A percentile compares a stretch with the other conserved stretches of the same genome.
These are phyloP conservation scores for Eremomyces bilateralis DNA, from an alignment of 495 filamentous ascomycete species.

Conservation along the genomic window DNA sequence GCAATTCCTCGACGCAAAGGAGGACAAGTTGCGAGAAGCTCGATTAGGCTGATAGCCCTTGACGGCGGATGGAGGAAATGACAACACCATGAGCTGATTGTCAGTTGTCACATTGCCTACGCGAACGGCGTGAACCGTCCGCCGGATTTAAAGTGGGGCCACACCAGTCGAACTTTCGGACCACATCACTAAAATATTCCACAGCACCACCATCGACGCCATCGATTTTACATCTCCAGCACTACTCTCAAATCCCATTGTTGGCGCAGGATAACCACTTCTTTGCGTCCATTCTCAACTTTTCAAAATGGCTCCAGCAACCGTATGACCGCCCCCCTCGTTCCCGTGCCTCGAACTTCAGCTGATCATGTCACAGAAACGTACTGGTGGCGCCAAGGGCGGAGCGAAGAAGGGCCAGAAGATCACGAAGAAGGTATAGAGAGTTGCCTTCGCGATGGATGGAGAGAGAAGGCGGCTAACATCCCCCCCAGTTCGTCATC, in stretches of 20 bases:
- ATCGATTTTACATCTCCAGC: constrained; percentile 1
- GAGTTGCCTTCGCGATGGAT: neutral
- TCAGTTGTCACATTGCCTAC: too few relatives aligned
- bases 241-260: too few relatives aligned
- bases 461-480: constrained; percentile 1
- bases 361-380: constrained; percentile 36
- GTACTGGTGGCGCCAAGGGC: constrained; percentile 25
- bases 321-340: constrained; percentile 93
- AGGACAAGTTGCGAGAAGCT: too few relatives aligned
- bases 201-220: constrained; percentile 1
- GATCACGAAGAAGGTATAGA: constrained; percentile 37
- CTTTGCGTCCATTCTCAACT: constrained; percentile 32
- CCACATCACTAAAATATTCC: neutral
- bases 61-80: too few relatives aligned
- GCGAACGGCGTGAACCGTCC: too few relatives aligned
- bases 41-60: too few relatives aligned
- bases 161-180: too few relatives aligned
- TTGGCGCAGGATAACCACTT: constrained; percentile 37
- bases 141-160: too few relatives aligned
- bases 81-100: too few relatives aligned
- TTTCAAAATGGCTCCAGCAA: constrained; percentile 34
- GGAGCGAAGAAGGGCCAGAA: constrained; percentile 44
- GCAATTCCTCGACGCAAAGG: too few relatives aligned
- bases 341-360: constrained; percentile 19
- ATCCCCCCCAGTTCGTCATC: constrained; percentile 62